A percentile compares a stretch with the other conserved stretches of the same genome.
These are phyloP conservation scores for Boletus sp. DNA, from an alignment of 1,284 basidiomycete genomes.

Conservation along the genomic window DNA sequence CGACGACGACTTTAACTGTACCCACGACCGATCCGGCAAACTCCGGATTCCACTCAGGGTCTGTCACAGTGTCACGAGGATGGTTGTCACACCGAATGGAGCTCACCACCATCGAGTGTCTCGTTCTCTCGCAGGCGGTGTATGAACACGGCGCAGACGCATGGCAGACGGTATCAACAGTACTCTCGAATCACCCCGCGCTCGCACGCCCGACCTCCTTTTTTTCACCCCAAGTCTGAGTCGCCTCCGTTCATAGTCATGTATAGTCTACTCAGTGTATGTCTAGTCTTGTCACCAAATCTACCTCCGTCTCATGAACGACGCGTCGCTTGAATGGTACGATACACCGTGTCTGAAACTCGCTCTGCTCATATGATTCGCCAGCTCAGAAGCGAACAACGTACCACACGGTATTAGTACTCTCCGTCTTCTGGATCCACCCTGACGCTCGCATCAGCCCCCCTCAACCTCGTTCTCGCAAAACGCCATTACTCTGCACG, in stretches of 20 bases:
- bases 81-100: too few species aligned
- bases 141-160: slow-evolving; percentile 79
- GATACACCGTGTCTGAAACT: slow-evolving; percentile 24
- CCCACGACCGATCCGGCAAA: slow-evolving; percentile 20
- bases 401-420: slow-evolving; percentile 46
- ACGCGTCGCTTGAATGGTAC: slow-evolving; percentile 70
- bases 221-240: slow-evolving; percentile 64
- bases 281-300: slow-evolving; percentile 67
- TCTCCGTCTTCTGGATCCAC: neutral
- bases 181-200: slow-evolving; percentile 71
- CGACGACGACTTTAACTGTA: slow-evolving; percentile 21
- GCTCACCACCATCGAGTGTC: slow-evolving; percentile 61
- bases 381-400: slow-evolving; percentile 47
- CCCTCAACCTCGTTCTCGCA: slow-evolving; percentile 67
- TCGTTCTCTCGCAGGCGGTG: slow-evolving; percentile 83
- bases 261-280: slow-evolving; percentile 27
- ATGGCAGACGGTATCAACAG: slow-evolving; percentile 72
- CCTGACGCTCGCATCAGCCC: slow-evolving; percentile 39
- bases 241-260: slow-evolving; percentile 33
- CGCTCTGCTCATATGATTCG: slow-evolving; percentile 18
- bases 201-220: slow-evolving; percentile 62
- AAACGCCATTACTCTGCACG: slow-evolving; percentile 73
- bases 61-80: neutral
- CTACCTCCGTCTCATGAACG: slow-evolving; percentile 70
- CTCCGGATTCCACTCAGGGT: slow-evolving; percentile 25